Conservation (phyloP, 1,139 yeast species). For the Saccharomyces hybrid region DNA sequence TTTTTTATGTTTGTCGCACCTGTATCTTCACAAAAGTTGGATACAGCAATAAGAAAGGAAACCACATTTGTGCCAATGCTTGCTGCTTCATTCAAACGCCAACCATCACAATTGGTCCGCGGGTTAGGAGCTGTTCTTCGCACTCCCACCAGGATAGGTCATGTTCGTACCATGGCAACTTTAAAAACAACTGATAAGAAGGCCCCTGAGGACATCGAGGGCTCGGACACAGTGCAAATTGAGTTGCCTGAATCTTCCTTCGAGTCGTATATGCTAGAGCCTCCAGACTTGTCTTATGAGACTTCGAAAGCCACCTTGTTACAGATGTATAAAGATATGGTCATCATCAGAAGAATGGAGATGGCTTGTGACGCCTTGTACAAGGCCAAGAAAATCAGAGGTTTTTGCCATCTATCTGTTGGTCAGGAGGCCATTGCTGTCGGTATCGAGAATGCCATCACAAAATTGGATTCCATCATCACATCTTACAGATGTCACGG, state of each 20-base stretch:
- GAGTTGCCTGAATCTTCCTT: conserved; percentile 72
- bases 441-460: conserved; percentile 93
- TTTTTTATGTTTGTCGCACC: not conserved
- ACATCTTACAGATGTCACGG: conserved; percentile 99
- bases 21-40: not conserved
- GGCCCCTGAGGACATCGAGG: not conserved
- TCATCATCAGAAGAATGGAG: conserved; percentile 91
- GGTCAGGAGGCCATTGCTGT: conserved; percentile 99
- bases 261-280: conserved; percentile 78
- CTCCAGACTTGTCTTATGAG: conserved; percentile 64
- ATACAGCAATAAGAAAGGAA: not conserved
- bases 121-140: not conserved
- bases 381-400: conserved; percentile 97
- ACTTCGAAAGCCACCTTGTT: conserved; percentile 74
- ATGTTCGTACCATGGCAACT: conserved; percentile 35
- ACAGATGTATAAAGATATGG: conserved; percentile 96
- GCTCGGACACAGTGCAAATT: conserved; percentile 30
- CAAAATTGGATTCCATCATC: conserved; percentile 75
- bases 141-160: not conserved
- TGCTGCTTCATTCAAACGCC: not conserved
- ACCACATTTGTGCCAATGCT: not conserved
- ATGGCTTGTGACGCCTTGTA: conserved; percentile 98
- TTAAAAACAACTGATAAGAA: not conserved
- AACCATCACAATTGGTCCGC: not conserved
- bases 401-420: conserved; percentile 97